phyloP scores from a whole-genome alignment of 2,329 filamentous ascomycete genomes.

The Xylariaceae sp. region DNA sequence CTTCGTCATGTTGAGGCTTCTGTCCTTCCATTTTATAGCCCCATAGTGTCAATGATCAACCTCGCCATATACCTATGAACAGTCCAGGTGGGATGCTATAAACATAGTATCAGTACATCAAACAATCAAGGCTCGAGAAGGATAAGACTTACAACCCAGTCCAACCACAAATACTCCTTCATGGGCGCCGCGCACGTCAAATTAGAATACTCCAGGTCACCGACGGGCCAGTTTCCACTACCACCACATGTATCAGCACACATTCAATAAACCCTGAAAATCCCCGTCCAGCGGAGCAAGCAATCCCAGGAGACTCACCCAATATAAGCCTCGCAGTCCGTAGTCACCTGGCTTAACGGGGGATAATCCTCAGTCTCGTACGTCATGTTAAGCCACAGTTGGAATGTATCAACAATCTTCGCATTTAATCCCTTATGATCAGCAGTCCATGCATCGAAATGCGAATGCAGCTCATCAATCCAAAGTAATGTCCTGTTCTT shows the following conservation, averaged over 20 bases:
- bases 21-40: not conserved
- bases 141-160: constrained; percentile 8
- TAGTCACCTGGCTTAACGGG: constrained; percentile 10
- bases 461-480: constrained; percentile 7
- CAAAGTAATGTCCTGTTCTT: constrained; percentile 6
- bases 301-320: constrained; percentile 7
- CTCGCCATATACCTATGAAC: constrained; percentile 7
- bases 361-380: constrained; percentile 6
- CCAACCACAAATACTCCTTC: constrained; percentile 12
- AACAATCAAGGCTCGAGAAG: not conserved
- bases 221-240: constrained; percentile 8
- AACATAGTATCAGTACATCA: not conserved
- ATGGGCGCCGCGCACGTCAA: constrained; percentile 10
- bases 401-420: constrained; percentile 11
- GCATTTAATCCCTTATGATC: constrained; percentile 2
- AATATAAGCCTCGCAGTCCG: constrained; percentile 8
- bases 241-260: not conserved
- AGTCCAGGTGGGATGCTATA: constrained; percentile 12
- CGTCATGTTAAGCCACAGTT: constrained; percentile 9
- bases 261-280: not conserved
- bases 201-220: constrained; percentile 10
- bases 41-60: constrained; percentile 6
- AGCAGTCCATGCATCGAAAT: constrained; percentile 1
- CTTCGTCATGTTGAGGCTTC: too few species aligned
- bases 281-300: too few species aligned